phyloP scores from a whole-genome alignment of 257 asterid genomes.

The Nicotiana paniculata region DNA sequence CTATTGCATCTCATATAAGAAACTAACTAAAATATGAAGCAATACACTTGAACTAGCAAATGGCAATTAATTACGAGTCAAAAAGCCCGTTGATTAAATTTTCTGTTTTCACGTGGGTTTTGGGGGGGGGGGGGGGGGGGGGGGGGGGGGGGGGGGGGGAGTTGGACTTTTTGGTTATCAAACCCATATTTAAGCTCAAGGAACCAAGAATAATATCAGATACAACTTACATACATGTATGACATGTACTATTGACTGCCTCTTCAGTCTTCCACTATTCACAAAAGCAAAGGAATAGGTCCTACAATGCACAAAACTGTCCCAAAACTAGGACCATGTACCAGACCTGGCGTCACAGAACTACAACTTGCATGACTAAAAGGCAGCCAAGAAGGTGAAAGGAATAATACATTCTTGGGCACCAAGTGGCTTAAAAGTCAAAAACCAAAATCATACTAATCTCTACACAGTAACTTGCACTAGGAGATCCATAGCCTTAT shows the following conservation, averaged over 20 bases:
- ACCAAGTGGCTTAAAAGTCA: background rate
- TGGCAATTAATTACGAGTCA: background rate
- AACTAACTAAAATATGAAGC: background rate
- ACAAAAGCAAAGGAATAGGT: slow-evolving; percentile 2
- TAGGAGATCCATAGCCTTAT: background rate
- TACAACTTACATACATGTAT: background rate
- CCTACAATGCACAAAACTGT: slow-evolving; percentile 12
- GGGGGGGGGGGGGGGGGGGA: background rate
- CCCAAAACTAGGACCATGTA: slow-evolving; percentile 7
- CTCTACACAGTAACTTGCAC: slow-evolving; percentile 2
- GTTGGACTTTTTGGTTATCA: background rate
- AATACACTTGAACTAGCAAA: background rate
- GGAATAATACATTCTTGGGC: background rate
- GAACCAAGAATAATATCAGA: background rate
- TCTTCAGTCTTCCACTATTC: slow-evolving; percentile 2
- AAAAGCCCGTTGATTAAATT: background rate
- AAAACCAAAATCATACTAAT: background rate
- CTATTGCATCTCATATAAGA: no score
- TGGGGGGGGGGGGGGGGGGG: background rate
- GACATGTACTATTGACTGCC: slow-evolving; percentile 6
- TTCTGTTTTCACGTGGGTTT: background rate
- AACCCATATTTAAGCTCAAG: background rate
- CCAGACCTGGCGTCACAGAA: slow-evolving; percentile 13
- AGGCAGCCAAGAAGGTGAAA: slow-evolving; percentile 9
- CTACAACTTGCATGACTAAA: background rate